Conservation (phyloP, 1,284 basidiomycete species). For the Mycosarcoma maydis region DNA sequence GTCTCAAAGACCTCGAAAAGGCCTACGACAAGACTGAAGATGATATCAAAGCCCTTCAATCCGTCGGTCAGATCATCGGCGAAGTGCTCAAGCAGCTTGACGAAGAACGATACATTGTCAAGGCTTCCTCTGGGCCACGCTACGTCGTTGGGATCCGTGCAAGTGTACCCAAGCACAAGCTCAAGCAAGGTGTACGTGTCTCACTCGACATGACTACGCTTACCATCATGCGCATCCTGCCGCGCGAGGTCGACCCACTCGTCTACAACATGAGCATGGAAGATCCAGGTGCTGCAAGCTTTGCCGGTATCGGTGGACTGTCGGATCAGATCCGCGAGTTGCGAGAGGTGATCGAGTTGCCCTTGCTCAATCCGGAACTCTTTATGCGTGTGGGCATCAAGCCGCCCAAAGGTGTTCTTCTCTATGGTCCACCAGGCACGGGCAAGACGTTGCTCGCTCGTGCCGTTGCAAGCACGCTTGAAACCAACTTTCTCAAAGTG, state of each 20-base stretch:
- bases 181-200: conserved; percentile 93
- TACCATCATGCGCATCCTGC: conserved; percentile 94
- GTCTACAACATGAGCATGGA: conserved; percentile 99
- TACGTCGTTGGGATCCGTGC: conserved; percentile 99
- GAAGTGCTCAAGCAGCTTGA: conserved; percentile 99
- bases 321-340: conserved; percentile 96
- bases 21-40: conserved; percentile 97
- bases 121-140: conserved; percentile 96
- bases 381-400: conserved; percentile 95
- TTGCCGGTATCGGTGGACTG: conserved; percentile 96
- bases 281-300: conserved; percentile 92
- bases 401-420: conserved; percentile 90
- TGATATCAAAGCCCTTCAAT: conserved; percentile 98
- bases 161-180: conserved; percentile 86
- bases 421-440: conserved; percentile 93
- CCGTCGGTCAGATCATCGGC: conserved; percentile 98
- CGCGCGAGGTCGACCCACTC: conserved; percentile 95
- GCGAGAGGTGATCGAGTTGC: conserved; percentile 96
- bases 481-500: conserved; percentile 98
- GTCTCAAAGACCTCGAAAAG: conserved; percentile 80
- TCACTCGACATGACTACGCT: conserved; percentile 99
- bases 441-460: conserved; percentile 95
- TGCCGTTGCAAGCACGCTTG: conserved; percentile 92
- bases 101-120: conserved; percentile 98
- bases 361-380: conserved; percentile 92